Evolutionary conservation across 176 grass and related monocot species (phyloP).

Genomic region (Leersia perrieri): DNA sequence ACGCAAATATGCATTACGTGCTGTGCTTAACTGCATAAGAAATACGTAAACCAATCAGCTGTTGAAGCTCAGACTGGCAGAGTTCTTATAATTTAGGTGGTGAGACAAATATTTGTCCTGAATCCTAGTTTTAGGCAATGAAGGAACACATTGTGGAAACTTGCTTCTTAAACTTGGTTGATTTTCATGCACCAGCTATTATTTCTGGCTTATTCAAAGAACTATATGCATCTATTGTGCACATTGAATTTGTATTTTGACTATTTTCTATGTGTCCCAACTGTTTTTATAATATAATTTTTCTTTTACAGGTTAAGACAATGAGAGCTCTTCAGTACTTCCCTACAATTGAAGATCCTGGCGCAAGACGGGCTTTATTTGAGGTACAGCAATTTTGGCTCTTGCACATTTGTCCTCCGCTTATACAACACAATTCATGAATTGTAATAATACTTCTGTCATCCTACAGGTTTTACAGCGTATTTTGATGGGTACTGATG

Average conservation of each 20-base stretch:
- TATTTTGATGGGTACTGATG: slow-evolving; percentile 98
- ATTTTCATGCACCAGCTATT: background rate
- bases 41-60: background rate
- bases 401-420: background rate
- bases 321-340: slow-evolving; percentile 99
- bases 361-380: slow-evolving; percentile 87
- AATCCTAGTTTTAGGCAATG: background rate
- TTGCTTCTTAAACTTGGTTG: slow-evolving; percentile 20
- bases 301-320: slow-evolving; percentile 82
- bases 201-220: slow-evolving; percentile 8
- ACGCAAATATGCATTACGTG: background rate
- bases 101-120: background rate
- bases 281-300: background rate
- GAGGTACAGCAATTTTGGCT: slow-evolving; percentile 50
- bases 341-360: slow-evolving; percentile 90
- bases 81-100: background rate
- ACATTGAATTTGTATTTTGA: slow-evolving; percentile 12
- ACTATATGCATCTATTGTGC: background rate
- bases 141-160: background rate
- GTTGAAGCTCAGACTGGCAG: background rate
- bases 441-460: slow-evolving; percentile 1
- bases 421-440: background rate
- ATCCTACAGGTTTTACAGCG: slow-evolving; percentile 89
- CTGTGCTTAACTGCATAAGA: slow-evolving; percentile 14
- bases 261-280: background rate